Conservation (phyloP, 176 grass and related monocot species). For the Dactylis glomerata region DNA sequence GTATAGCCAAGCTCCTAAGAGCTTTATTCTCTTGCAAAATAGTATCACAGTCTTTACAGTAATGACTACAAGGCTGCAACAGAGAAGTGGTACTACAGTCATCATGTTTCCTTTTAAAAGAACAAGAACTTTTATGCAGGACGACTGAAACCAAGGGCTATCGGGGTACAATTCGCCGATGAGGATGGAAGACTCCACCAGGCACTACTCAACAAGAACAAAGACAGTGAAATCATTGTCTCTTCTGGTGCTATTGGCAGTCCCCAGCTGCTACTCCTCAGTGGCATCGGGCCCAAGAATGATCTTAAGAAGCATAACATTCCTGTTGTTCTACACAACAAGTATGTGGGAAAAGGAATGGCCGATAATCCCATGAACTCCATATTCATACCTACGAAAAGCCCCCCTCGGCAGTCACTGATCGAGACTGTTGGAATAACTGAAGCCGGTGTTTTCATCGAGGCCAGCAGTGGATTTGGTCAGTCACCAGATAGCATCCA, state of each 20-base stretch:
- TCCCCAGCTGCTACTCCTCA: conserved; percentile 72
- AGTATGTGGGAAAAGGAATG: conserved; percentile 74
- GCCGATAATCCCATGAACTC: conserved; percentile 89
- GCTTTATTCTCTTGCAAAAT: background rate
- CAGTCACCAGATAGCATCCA: conserved; percentile 76
- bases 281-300: conserved; percentile 76
- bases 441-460: conserved; percentile 60
- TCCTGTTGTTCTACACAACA: conserved; percentile 57
- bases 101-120: conserved; percentile 22
- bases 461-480: conserved; percentile 88
- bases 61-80: conserved; percentile 19
- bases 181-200: conserved; percentile 57
- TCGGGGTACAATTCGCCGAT: conserved; percentile 69
- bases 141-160: conserved; percentile 44
- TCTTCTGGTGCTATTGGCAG: conserved; percentile 69
- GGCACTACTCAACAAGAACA: conserved; percentile 38
- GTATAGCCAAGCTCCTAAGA: conserved; percentile 29
- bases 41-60: background rate
- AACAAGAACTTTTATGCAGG: conserved; percentile 33
- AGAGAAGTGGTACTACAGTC: background rate
- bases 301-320: conserved; percentile 64
- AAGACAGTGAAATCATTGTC: conserved; percentile 56
- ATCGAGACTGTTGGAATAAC: conserved; percentile 91
- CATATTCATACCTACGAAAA: conserved; percentile 85
- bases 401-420: conserved; percentile 65